Evolutionary conservation across 1,284 basidiomycete species (phyloP).

Genomic region (Melampsora larici-populina): DNA sequence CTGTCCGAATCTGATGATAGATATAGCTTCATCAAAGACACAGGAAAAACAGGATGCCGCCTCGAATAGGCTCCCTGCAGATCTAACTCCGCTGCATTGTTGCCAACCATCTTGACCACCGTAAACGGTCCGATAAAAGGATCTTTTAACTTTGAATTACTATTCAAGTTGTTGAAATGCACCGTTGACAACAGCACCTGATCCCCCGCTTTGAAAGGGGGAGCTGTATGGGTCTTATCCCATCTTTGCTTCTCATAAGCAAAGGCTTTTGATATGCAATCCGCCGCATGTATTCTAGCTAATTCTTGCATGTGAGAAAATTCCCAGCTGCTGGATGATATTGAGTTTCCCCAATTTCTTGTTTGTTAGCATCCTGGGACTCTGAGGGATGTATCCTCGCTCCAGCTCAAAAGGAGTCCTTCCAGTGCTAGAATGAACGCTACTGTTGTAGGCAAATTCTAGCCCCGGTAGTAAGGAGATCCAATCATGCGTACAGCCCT

Average conservation of each 20-base stretch:
- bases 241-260: not conserved
- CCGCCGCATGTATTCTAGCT: not conserved
- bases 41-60: constrained; percentile 5
- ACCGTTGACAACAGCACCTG: not conserved
- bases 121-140: constrained; percentile 13
- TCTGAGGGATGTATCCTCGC: not conserved
- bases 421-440: not conserved
- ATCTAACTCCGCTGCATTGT: no score
- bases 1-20: not conserved
- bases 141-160: constrained; percentile 6
- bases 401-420: constrained; percentile 12
- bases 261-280: not conserved
- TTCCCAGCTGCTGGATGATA: not conserved
- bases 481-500: constrained; percentile 19
- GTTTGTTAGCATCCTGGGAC: no score
- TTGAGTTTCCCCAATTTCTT: not conserved
- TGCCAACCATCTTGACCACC: not conserved
- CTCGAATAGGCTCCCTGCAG: not conserved
- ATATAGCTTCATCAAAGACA: constrained; percentile 6
- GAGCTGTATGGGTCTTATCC: not conserved
- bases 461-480: constrained; percentile 2
- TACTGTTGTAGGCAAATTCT: no score
- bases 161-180: constrained; percentile 12
- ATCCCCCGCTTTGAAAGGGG: no score
- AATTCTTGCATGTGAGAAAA: not conserved